Conservation (phyloP, 805 yeast genomes). For the Yarrowia sp. region DNA sequence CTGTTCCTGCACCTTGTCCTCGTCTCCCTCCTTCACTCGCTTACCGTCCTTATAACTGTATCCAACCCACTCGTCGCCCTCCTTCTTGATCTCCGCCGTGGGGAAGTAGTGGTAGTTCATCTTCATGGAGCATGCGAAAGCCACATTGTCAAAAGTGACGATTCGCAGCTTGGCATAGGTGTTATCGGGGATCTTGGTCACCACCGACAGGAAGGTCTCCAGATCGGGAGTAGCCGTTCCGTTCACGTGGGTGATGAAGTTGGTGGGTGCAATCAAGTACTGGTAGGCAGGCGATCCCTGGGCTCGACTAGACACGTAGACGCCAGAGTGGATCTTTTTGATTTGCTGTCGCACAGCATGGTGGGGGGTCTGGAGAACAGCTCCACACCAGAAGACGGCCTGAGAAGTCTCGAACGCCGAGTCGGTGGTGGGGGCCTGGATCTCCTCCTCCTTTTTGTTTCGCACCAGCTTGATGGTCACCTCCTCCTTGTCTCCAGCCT, state of each 20-base stretch:
- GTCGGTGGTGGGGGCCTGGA: constrained; percentile 69
- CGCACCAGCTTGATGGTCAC: constrained; percentile 72
- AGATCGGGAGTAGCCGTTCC: constrained; percentile 75
- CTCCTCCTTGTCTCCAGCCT: constrained; percentile 54
- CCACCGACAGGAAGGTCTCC: constrained; percentile 68
- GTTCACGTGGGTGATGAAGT: constrained; percentile 88
- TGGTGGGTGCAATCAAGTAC: constrained; percentile 77
- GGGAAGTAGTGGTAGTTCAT: constrained; percentile 88
- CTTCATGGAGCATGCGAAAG: constrained; percentile 83
- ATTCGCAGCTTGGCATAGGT: constrained; percentile 81
- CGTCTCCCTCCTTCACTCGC: constrained; percentile 38
- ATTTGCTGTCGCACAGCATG: constrained; percentile 88
- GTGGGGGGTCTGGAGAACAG: constrained; percentile 85
- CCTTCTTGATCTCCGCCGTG: constrained; percentile 57
- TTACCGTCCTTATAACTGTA: constrained; percentile 52
- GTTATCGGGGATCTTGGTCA: constrained; percentile 75
- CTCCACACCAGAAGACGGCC: constrained; percentile 83
- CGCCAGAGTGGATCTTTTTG: constrained; percentile 76
- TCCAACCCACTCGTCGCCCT: constrained; percentile 62
- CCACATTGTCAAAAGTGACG: constrained; percentile 85
- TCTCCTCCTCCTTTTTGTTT: constrained; percentile 65
- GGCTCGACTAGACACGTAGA: constrained; percentile 77
- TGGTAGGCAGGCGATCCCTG: constrained; percentile 88
- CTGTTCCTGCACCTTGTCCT: constrained; percentile 40
- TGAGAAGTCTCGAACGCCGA: constrained; percentile 68